Evolutionary conservation across 768 basidiomycete species (phyloP), one percentile per base, ranked within the genome.

Genomic region (Lentinula aciculospora): DNA sequence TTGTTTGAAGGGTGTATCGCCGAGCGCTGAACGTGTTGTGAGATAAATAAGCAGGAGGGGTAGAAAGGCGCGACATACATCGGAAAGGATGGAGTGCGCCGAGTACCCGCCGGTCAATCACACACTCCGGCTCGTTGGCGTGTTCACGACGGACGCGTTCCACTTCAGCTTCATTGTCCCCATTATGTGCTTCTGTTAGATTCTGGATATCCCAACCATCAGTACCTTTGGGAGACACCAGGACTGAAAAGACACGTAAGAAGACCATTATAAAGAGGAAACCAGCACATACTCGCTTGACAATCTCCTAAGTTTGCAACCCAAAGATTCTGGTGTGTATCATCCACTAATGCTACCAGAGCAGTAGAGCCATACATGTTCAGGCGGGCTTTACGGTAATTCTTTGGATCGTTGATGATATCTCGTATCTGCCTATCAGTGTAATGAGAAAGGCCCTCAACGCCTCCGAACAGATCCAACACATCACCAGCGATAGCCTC

Each of bases 281-380:
- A 56, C 5, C 40, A 58, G 49, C 44, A 72, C 85, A 61, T 61
- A 88, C 88, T 76, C 60, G 87, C 87, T 76, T 88, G 85, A 67
- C 87, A 90, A 65, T 92, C 89, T 13, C 89, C 89, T 27, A 92
- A 75, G 65, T 90, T 90, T 5, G 88, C 89, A 47, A 91, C 71
- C 89, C 89, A 92, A 21, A 91, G 72, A 61, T 89, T 81, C 64
- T 80, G 74, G 61, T 81, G 79, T 19, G 81, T 74, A 34, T 88
- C 86, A 71, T 90, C 88, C 40, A 86, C 78, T 36, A 92, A 76
- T 8, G 89, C 80, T 40, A 91, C 79, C 31, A 91, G 78, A 4
- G 85, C 88, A 2, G 89, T 91, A 0, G 85, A 88, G 21, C 89
- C 89, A 63, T 89, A 87, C 82, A 92, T 88, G 66, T 86, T 87